Conservation (phyloP, 345 rosid genomes). For the Psidium friedrichsthalianum region DNA sequence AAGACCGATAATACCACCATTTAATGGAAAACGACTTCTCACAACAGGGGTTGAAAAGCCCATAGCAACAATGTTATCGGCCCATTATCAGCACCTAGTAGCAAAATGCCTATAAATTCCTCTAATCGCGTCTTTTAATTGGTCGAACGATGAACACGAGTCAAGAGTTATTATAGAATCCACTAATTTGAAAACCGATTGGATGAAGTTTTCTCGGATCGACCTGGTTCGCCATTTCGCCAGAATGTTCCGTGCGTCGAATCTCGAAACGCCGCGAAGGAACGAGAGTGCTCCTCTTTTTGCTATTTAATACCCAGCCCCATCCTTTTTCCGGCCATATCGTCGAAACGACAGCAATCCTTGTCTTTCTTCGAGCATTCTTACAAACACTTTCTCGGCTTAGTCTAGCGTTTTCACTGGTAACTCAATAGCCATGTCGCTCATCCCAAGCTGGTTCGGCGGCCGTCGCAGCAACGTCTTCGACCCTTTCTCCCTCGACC, state of each 20-base stretch:
- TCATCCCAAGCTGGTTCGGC: conserved; percentile 12
- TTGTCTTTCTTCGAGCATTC: not conserved
- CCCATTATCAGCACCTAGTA: not conserved
- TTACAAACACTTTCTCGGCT: not conserved
- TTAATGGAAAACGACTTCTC: not conserved
- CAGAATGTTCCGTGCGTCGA: not conserved
- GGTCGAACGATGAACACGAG: not conserved
- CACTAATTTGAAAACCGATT: not conserved
- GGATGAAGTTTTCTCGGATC: not conserved
- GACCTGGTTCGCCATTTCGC: not conserved
- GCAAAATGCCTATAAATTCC: not conserved
- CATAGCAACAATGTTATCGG: not conserved
- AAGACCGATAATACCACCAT: not conserved
- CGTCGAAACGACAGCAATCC: not conserved
- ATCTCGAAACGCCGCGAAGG: not conserved
- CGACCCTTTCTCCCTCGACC: conserved; percentile 22
- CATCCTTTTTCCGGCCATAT: not conserved
- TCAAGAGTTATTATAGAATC: not conserved
- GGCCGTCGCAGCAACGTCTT: conserved; percentile 7
- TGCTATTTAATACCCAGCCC: not conserved
- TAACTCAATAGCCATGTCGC: conserved; percentile 1
- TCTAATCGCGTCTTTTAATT: not conserved
- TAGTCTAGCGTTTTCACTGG: not conserved
- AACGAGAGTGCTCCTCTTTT: not conserved
- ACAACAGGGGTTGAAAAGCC: not conserved